Conservation (phyloP, 2,329 filamentous ascomycete species). For the Trichoderma gracile region DNA sequence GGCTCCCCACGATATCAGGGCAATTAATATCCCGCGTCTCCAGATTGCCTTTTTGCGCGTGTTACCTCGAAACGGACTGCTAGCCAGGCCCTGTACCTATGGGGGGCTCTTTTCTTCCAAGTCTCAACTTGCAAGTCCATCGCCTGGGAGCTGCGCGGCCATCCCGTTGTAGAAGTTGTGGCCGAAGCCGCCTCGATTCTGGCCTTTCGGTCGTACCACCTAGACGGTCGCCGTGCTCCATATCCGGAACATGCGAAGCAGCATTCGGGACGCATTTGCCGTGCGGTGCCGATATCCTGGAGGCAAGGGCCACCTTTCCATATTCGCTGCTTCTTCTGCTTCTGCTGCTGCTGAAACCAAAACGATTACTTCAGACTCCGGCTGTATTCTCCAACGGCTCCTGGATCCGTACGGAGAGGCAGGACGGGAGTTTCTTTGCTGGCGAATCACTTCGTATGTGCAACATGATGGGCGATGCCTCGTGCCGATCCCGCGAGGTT, state of each 20-base stretch:
- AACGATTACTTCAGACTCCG: too few relatives aligned
- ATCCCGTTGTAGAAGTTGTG: slow-evolving; percentile 2
- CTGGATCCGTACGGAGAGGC: neutral
- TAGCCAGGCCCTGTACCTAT: neutral
- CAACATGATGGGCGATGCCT: slow-evolving; percentile 3
- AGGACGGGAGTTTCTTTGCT: neutral
- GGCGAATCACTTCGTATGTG: neutral
- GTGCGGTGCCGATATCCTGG: slow-evolving; percentile 22
- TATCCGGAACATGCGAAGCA: neutral
- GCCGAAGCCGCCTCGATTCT: neutral
- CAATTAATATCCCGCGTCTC: neutral
- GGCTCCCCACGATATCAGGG: slow-evolving; percentile 10
- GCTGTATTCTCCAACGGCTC: neutral
- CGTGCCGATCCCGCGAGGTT: slow-evolving; percentile 21
- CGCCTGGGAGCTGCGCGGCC: slow-evolving; percentile 1
- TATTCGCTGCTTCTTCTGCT: neutral
- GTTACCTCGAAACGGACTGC: slow-evolving; percentile 11
- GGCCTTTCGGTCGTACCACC: neutral
- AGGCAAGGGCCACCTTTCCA: slow-evolving; percentile 16
- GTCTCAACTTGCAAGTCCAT: too few relatives aligned
- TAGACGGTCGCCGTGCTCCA: neutral
- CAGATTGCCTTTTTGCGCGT: neutral
- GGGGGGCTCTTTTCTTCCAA: too few relatives aligned
- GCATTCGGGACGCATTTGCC: slow-evolving; percentile 22
- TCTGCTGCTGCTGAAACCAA: neutral